Percentiles rank a stretch among this genome's conserved stretches.
These are phyloP conservation scores for Yamadazyma atlantica DNA, from an alignment of 1,139 yeast genomes.

Conservation along the genomic window DNA sequence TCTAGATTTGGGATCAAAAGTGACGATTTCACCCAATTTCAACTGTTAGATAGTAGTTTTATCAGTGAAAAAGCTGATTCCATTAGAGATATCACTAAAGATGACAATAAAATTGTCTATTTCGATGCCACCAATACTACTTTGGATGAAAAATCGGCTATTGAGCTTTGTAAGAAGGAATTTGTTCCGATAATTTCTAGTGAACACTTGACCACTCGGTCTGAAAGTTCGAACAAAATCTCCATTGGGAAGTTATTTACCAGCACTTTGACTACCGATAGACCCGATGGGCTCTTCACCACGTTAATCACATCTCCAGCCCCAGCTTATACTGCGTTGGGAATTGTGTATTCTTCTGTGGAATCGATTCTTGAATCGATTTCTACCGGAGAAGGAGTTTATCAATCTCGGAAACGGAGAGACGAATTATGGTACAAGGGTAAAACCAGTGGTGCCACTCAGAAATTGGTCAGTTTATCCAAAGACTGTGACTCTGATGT, in stretches of 20 bases:
- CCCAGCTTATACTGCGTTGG: slow-evolving; percentile 59
- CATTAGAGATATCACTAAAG: slow-evolving; percentile 18
- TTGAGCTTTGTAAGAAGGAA: slow-evolving; percentile 32
- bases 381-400: slow-evolving; percentile 82
- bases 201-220: slow-evolving; percentile 39
- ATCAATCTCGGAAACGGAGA: slow-evolving; percentile 84
- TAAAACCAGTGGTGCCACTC: slow-evolving; percentile 92
- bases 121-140: slow-evolving; percentile 19
- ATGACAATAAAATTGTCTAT: slow-evolving; percentile 48
- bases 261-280: slow-evolving; percentile 70
- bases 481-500: slow-evolving; percentile 94
- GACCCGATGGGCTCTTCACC: slow-evolving; percentile 82
- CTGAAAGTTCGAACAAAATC: slow-evolving; percentile 22
- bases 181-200: slow-evolving; percentile 50
- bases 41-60: slow-evolving; percentile 23
- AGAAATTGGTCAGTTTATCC: slow-evolving; percentile 61
- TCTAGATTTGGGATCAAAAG: slow-evolving; percentile 51
- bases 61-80: slow-evolving; percentile 17
- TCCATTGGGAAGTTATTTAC: slow-evolving; percentile 54
- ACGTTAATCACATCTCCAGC: slow-evolving; percentile 77
- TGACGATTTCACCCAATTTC: slow-evolving; percentile 6
- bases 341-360: slow-evolving; percentile 85
- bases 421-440: slow-evolving; percentile 94
- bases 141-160: slow-evolving; percentile 26
- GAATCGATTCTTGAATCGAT: slow-evolving; percentile 83